Conservation (phyloP, 2,329 filamentous ascomycete species). For the Fragosphaeria purpurea region DNA sequence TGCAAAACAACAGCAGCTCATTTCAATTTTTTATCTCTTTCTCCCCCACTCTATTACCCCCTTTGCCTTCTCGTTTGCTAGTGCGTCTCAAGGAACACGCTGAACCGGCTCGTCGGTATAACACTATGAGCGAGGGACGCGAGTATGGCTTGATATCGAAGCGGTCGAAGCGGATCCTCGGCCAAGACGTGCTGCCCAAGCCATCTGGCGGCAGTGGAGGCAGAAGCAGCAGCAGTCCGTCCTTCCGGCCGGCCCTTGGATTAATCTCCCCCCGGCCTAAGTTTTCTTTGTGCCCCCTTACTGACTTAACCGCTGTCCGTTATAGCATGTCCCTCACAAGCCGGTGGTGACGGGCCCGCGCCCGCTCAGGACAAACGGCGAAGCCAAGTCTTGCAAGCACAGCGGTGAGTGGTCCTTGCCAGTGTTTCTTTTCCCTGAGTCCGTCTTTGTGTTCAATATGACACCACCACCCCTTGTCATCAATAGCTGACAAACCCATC, state of each 20-base stretch:
- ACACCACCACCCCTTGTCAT: neutral
- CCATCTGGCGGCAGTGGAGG: neutral
- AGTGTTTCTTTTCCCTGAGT: no score
- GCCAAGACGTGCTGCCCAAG: neutral
- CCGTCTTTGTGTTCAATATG: neutral
- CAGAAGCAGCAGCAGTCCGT: no score
- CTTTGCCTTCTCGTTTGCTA: no score
- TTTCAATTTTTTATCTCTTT: no score
- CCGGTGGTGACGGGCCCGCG: neutral
- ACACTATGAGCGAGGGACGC: neutral
- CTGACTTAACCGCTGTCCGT: neutral
- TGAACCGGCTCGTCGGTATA: no score
- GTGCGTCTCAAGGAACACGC: no score
- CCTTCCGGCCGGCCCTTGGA: no score
- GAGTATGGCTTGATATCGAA: constrained; percentile 5
- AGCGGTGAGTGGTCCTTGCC: neutral
- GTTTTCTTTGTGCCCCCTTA: no score
- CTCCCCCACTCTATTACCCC: no score
- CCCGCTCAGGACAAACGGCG: neutral
- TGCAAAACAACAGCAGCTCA: no score
- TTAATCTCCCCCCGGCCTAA: no score
- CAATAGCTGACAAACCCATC: neutral
- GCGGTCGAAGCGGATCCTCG: constrained; percentile 3
- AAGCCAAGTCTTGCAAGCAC: neutral
- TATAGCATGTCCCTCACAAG: neutral